Percentiles rank a stretch among this genome's conserved stretches.
Conservation (phyloP, 805 yeast genomes). For the Starmerella bacillaris region DNA sequence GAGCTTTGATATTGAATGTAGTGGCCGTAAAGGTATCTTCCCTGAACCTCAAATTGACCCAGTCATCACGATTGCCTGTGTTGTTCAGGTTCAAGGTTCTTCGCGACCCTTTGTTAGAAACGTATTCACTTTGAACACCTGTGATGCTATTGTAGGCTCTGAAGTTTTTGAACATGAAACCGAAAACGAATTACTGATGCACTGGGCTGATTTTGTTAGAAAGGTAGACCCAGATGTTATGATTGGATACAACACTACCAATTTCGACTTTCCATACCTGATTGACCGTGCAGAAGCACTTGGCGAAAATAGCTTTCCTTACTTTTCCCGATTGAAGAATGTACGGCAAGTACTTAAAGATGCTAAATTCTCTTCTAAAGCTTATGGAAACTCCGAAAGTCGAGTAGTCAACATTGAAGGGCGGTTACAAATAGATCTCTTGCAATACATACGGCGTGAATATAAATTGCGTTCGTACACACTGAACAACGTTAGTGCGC, state of each 20-base stretch:
- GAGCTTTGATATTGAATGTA: constrained; percentile 95
- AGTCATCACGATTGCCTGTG: constrained; percentile 93
- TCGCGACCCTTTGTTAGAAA: constrained; percentile 79
- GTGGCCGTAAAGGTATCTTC: constrained; percentile 90
- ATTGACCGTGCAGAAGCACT: constrained; percentile 72
- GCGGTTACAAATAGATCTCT: constrained; percentile 79
- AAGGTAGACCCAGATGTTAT: constrained; percentile 87
- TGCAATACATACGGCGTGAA: constrained; percentile 87
- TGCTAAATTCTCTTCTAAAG: constrained; percentile 75
- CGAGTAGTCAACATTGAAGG: constrained; percentile 88
- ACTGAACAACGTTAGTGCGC: constrained; percentile 84
- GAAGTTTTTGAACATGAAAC: constrained; percentile 58
- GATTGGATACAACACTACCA: constrained; percentile 87
- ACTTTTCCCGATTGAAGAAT: constrained; percentile 55
- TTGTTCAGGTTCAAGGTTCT: constrained; percentile 70
- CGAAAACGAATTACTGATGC: constrained; percentile 66
- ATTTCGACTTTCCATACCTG: constrained; percentile 87
- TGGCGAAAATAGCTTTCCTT: constrained; percentile 53
- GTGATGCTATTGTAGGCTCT: constrained; percentile 87
- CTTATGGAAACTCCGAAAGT: constrained; percentile 89
- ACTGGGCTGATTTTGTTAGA: constrained; percentile 74
- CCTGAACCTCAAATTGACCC: constrained; percentile 91
- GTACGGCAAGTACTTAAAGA: constrained; percentile 66
- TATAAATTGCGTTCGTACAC: constrained; percentile 89
- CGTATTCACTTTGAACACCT: constrained; percentile 81